Evolutionary conservation across 306 rosid species (phyloP).

Genomic region (Crotalaria pallida): DNA sequence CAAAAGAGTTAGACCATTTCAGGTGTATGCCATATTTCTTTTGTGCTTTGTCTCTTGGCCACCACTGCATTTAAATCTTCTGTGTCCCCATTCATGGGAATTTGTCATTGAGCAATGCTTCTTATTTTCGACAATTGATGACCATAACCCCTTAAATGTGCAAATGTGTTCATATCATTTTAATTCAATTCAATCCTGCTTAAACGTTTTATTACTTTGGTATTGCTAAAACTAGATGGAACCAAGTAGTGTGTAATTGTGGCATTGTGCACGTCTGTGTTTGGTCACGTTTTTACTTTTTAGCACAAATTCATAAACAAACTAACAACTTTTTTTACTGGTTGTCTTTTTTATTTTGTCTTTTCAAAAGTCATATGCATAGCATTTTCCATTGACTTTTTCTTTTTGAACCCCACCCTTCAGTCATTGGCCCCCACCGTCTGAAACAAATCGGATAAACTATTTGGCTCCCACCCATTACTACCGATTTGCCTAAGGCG

Average conservation of each 20-base stretch:
- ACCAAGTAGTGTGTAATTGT: not conserved
- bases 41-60: not conserved
- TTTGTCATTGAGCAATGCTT: not conserved
- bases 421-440: too few species aligned
- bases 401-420: too few species aligned
- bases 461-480: too few species aligned
- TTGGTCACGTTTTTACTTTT: too few species aligned
- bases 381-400: too few species aligned
- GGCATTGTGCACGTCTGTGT: not conserved
- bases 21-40: not conserved
- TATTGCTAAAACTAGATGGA: not conserved
- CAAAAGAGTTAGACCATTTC: conserved; percentile 28
- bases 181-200: not conserved
- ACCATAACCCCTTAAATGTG: not conserved
- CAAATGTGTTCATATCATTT: not conserved
- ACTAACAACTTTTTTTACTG: too few species aligned
- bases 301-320: too few species aligned
- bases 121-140: not conserved
- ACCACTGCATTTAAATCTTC: conserved; percentile 1
- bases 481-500: too few species aligned
- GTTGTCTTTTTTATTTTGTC: too few species aligned
- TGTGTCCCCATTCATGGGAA: not conserved
- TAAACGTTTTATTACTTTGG: not conserved
- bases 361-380: too few species aligned
- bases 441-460: too few species aligned